phyloP scores from a whole-genome alignment of 345 rosid species.

The Balakata baccata region DNA sequence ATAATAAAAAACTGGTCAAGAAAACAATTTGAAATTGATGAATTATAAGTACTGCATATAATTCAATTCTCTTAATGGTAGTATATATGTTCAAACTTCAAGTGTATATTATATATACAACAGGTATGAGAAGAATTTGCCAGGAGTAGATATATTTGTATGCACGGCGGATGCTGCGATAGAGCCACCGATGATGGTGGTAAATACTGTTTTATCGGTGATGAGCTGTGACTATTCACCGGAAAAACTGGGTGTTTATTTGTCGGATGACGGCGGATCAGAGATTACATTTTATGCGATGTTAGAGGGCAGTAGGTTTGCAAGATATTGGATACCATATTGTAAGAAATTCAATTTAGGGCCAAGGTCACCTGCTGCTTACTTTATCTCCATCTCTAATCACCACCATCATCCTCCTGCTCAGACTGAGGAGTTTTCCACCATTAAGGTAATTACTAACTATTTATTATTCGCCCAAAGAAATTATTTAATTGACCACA shows the following conservation, averaged over 20 bases:
- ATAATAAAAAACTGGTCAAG: too few relatives aligned
- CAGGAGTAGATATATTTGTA: slow-evolving; percentile 60
- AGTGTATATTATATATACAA: too few relatives aligned
- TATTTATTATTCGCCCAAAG: too few relatives aligned
- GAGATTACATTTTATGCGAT: slow-evolving; percentile 55
- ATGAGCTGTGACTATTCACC: slow-evolving; percentile 58
- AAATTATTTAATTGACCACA: too few relatives aligned
- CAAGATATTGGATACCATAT: slow-evolving; percentile 58
- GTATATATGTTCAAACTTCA: too few relatives aligned
- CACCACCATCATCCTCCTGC: neutral
- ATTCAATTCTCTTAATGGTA: too few relatives aligned
- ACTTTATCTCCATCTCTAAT: slow-evolving; percentile 20
- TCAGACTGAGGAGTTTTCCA: neutral
- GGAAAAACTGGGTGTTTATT: slow-evolving; percentile 51
- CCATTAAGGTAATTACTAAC: slow-evolving; percentile 17
- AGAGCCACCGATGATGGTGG: slow-evolving; percentile 76
- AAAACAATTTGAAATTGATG: too few relatives aligned
- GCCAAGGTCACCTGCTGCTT: slow-evolving; percentile 65
- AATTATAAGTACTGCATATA: too few relatives aligned
- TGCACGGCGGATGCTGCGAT: slow-evolving; percentile 67
- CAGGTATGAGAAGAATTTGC: slow-evolving; percentile 38
- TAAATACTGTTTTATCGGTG: slow-evolving; percentile 61
- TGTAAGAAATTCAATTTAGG: slow-evolving; percentile 52
- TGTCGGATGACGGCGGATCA: slow-evolving; percentile 72
- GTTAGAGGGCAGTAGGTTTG: slow-evolving; percentile 49